phyloP scores from a whole-genome alignment of 352 stramenopile genomes.

The Pythium brachiatum region DNA sequence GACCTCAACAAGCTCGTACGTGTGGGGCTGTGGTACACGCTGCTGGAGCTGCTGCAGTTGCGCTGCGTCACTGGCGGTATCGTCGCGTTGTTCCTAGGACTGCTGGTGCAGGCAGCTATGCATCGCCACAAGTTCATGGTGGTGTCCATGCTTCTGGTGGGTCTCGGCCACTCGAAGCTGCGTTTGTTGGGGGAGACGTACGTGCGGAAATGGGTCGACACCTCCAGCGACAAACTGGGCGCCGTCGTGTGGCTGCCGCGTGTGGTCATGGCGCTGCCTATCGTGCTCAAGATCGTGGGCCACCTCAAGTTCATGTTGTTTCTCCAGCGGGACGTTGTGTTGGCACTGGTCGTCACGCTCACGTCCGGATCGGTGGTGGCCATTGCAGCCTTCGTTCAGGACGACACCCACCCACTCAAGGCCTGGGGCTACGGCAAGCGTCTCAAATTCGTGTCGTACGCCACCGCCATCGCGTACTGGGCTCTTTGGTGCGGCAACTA shows the following conservation, averaged over 20 bases:
- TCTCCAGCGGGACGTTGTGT: conserved; percentile 48
- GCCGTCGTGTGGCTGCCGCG: conserved; percentile 53
- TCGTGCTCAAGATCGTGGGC: conserved; percentile 69
- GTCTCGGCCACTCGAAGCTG: conserved; percentile 59
- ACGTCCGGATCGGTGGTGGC: conserved; percentile 26
- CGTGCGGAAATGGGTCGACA: conserved; percentile 46
- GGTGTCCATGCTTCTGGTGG: conserved; percentile 62
- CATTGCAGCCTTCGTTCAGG: not conserved
- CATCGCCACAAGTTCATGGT: conserved; percentile 78
- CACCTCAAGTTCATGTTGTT: conserved; percentile 76
- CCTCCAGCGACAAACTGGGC: conserved; percentile 65
- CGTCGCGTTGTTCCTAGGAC: conserved; percentile 42
- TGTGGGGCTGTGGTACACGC: conserved; percentile 46
- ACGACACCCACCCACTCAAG: conserved; percentile 27
- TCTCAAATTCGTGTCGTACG: conserved; percentile 66
- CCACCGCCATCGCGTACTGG: conserved; percentile 56
- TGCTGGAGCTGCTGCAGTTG: conserved; percentile 55
- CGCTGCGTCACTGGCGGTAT: conserved; percentile 45
- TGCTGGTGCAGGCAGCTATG: conserved; percentile 50
- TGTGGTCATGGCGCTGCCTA: conserved; percentile 46
- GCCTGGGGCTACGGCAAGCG: conserved; percentile 63
- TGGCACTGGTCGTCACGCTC: conserved; percentile 36
- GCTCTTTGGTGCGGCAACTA: conserved; percentile 50
- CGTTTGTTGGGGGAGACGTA: conserved; percentile 33
- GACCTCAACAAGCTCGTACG: conserved; percentile 52